phyloP scores from a whole-genome alignment of 2,329 filamentous ascomycete genomes.

The Apiospora sp. region DNA sequence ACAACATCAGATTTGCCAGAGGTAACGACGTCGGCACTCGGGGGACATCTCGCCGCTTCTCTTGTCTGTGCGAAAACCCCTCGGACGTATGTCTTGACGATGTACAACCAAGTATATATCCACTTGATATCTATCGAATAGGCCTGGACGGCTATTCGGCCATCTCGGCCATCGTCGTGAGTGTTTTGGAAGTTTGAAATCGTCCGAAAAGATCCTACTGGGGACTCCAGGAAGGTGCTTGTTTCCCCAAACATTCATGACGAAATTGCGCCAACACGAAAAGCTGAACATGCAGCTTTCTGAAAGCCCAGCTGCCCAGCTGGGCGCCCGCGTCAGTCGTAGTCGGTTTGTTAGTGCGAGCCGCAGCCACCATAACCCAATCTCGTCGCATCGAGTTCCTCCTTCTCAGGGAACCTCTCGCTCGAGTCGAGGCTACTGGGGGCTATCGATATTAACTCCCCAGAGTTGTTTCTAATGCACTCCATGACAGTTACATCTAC shows the following conservation, averaged over 20 bases:
- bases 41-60: background rate
- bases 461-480: background rate
- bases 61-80: background rate
- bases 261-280: background rate
- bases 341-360: background rate
- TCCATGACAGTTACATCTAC: background rate
- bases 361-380: background rate
- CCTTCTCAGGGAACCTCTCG: background rate
- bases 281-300: background rate
- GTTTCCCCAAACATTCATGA: background rate
- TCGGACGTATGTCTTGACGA: background rate
- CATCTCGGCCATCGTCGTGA: background rate
- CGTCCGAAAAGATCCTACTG: background rate
- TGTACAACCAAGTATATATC: background rate
- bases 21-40: background rate
- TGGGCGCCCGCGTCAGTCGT: background rate
- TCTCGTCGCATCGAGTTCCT: background rate
- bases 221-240: background rate
- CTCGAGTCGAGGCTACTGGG: background rate
- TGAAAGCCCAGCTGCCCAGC: background rate
- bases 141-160: background rate
- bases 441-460: background rate
- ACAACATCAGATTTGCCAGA: background rate
- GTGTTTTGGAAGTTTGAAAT: background rate
- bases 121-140: background rate